Evolutionary conservation across 441 rosid species (phyloP).

Genomic region (Hypseocharis bilobata): DNA sequence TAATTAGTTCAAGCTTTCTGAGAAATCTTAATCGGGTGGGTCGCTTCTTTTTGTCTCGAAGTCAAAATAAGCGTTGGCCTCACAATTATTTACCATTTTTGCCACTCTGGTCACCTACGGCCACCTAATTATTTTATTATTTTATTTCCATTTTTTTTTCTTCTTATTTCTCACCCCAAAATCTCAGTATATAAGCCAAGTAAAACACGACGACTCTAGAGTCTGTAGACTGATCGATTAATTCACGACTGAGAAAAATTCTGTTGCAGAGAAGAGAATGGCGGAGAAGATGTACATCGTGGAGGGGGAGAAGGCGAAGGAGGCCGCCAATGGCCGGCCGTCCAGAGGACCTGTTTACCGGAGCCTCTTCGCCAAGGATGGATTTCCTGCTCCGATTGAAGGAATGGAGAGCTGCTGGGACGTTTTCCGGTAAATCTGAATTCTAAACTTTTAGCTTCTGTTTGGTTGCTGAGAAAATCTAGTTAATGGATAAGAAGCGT

Average conservation of each 20-base stretch:
- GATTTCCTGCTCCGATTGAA: constrained; percentile 56
- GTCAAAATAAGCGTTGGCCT: no score
- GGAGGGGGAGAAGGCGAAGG: constrained; percentile 59
- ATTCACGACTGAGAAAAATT: not conserved
- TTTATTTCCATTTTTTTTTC: no score
- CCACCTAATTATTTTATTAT: no score
- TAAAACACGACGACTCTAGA: not conserved
- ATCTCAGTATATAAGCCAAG: not conserved
- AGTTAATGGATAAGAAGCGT: not conserved
- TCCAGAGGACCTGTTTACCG: constrained; percentile 78
- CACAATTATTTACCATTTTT: no score
- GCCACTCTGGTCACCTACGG: no score
- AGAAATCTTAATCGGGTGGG: no score
- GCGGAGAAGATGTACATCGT: constrained; percentile 39
- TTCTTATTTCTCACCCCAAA: no score
- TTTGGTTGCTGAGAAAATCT: constrained; percentile 18
- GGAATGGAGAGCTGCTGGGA: constrained; percentile 88
- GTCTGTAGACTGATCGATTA: not conserved
- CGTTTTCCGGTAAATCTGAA: constrained; percentile 51
- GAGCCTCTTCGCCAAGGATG: constrained; percentile 56
- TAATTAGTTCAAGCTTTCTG: no score
- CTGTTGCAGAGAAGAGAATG: constrained; percentile 20
- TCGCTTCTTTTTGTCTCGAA: no score
- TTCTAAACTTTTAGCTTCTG: constrained; percentile 2
- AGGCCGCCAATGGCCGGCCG: constrained; percentile 48